Evolutionary conservation across 305 asterid genomes (phyloP).

Genomic region (Withania somnifera): DNA sequence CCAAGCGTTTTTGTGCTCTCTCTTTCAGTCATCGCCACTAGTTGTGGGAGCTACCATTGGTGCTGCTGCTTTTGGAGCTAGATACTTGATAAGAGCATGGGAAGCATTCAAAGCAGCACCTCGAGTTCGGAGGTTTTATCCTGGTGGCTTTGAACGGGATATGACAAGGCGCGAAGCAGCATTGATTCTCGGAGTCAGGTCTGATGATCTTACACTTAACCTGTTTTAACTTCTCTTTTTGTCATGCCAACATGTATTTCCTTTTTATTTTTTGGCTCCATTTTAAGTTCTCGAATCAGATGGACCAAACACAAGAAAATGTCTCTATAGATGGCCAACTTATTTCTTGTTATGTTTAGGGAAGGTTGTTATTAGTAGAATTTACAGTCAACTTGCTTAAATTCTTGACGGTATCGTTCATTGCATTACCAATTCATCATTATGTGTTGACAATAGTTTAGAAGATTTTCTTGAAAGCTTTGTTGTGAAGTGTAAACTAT

Average conservation of each 20-base stretch:
- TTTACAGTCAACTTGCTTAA: not conserved
- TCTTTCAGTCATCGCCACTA: slow-evolving; percentile 29
- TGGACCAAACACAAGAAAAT: not conserved
- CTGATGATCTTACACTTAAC: not conserved
- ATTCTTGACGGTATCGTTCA: not conserved
- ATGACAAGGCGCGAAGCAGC: slow-evolving; percentile 82
- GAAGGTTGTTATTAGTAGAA: not conserved
- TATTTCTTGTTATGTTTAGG: not conserved
- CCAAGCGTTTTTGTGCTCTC: not conserved
- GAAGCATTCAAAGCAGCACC: slow-evolving; percentile 41
- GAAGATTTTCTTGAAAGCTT: not conserved
- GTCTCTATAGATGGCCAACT: not conserved
- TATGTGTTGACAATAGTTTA: not conserved
- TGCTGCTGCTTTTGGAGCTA: slow-evolving; percentile 49
- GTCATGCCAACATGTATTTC: not conserved
- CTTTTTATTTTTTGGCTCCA: not conserved
- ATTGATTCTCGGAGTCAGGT: slow-evolving; percentile 73
- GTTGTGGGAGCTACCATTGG: slow-evolving; percentile 42
- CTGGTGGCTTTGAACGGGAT: slow-evolving; percentile 59
- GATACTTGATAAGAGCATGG: slow-evolving; percentile 51
- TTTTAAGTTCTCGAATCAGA: not conserved
- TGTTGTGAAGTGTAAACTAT: not conserved
- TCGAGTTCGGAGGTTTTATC: slow-evolving; percentile 41
- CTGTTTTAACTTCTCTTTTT: not conserved
- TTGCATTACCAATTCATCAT: not conserved